Evolutionary conservation across 139 green algal genomes (phyloP).

Genomic region (Mychonastes homosphaera): DNA sequence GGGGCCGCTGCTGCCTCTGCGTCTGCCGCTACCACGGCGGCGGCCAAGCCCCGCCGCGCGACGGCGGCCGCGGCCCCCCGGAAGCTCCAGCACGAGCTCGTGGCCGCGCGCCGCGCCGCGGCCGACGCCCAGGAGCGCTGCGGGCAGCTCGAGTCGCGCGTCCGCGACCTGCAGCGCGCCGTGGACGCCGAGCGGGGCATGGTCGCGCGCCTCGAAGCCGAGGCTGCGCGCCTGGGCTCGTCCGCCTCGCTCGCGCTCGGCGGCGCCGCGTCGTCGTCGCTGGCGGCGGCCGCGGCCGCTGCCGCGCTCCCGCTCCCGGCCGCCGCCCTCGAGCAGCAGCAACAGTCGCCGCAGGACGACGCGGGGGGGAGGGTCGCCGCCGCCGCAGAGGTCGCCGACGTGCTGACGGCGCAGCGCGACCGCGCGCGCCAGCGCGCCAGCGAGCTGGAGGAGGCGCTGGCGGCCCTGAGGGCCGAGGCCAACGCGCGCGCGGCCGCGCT

Average conservation of each 20-base stretch:
- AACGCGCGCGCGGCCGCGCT: slow-evolving; percentile 24
- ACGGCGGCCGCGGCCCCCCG: too few relatives aligned
- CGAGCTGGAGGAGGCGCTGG: slow-evolving; percentile 64
- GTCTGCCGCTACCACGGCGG: too few relatives aligned
- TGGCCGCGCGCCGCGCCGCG: slow-evolving; percentile 14
- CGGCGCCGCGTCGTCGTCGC: too few relatives aligned
- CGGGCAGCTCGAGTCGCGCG: not conserved
- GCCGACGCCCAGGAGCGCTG: too few relatives aligned
- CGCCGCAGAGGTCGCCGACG: slow-evolving; percentile 12
- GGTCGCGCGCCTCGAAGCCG: not conserved
- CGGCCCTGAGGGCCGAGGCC: slow-evolving; percentile 19
- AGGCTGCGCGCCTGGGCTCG: not conserved
- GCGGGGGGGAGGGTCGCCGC: not conserved
- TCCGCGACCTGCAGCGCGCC: slow-evolving; percentile 4
- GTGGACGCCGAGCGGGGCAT: not conserved
- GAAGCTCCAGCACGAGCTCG: slow-evolving; percentile 54
- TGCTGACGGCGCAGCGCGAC: slow-evolving; percentile 75
- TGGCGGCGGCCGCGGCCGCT: too few relatives aligned
- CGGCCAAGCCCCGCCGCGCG: too few relatives aligned
- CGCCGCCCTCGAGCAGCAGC: not conserved
- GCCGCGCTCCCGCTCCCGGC: too few relatives aligned
- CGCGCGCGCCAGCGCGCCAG: slow-evolving; percentile 46
- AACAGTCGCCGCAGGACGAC: not conserved
- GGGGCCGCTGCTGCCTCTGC: too few relatives aligned
- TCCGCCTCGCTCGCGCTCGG: too few relatives aligned